Conservation (phyloP, 495 filamentous ascomycete species). For the Gamarada debralockiae region DNA sequence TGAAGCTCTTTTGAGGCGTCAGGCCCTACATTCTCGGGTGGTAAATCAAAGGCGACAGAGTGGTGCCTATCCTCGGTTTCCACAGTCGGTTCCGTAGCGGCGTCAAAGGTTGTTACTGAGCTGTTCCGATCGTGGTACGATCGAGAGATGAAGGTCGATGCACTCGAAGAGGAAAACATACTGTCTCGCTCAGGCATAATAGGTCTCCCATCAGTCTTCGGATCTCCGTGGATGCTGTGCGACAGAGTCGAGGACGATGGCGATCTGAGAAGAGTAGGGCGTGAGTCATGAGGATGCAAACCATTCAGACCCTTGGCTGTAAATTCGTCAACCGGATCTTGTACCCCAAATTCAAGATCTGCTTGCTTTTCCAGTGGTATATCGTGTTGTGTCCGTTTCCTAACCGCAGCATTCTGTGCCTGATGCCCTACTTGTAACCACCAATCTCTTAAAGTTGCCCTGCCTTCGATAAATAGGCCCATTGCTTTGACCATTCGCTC, state of each 20-base stretch:
- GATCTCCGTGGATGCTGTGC: background rate
- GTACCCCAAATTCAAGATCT: constrained; percentile 24
- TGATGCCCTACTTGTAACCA: constrained; percentile 24
- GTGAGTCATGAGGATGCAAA: constrained; percentile 4
- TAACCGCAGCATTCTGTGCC: constrained; percentile 2
- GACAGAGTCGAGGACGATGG: constrained; percentile 7
- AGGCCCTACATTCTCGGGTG: constrained; percentile 5
- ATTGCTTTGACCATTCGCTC: constrained; percentile 37
- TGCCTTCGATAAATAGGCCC: constrained; percentile 33
- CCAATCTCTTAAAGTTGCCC: constrained; percentile 25
- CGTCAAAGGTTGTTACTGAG: constrained; percentile 20
- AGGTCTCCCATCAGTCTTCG: constrained; percentile 12
- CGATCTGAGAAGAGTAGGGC: background rate
- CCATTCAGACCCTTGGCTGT: constrained; percentile 12
- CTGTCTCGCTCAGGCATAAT: constrained; percentile 12
- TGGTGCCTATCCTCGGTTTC: constrained; percentile 8
- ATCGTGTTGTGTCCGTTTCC: constrained; percentile 6
- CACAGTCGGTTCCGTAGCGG: constrained; percentile 3
- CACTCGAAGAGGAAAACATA: constrained; percentile 6
- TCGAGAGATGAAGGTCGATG: constrained; percentile 9
- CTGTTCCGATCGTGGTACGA: constrained; percentile 14
- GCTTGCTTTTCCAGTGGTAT: constrained; percentile 13
- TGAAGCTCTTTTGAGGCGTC: constrained; percentile 18
- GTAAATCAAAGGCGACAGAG: constrained; percentile 22
- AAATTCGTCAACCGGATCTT: constrained; percentile 19